A percentile compares a stretch with the other conserved stretches of the same genome.
Conservation (phyloP, 495 filamentous ascomycete genomes). For the Viridothelium virens region DNA sequence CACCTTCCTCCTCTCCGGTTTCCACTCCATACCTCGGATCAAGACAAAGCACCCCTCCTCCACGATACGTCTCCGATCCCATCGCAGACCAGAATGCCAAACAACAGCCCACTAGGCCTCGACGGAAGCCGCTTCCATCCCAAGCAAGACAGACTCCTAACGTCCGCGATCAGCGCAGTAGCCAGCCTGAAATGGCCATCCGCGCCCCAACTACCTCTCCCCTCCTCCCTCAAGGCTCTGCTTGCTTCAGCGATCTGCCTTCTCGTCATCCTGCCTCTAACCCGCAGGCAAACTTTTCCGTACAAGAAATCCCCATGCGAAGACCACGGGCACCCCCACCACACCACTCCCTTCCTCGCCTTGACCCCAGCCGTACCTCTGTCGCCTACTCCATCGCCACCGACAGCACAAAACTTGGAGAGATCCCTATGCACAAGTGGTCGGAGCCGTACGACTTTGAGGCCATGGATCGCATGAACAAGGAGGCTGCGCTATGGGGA, state of each 20-base stretch:
- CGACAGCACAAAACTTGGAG: constrained; percentile 38
- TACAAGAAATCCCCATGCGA: not conserved
- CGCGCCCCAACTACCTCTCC: not conserved
- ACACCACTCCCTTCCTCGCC: not conserved
- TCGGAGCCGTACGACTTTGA: constrained; percentile 30
- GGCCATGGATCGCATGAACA: constrained; percentile 30
- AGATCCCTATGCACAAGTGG: constrained; percentile 39
- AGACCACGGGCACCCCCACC: not conserved
- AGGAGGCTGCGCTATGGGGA: constrained; percentile 26
- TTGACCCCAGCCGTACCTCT: constrained; percentile 23
- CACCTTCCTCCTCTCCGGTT: not conserved
- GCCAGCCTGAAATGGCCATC: not conserved
- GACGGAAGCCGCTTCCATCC: not conserved
- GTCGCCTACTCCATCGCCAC: constrained; percentile 32
- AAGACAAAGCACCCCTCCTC: not conserved
- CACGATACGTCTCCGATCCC: not conserved
- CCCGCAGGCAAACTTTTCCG: not conserved
- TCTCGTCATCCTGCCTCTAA: not conserved
- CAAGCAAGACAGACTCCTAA: not conserved
- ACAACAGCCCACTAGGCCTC: not conserved
- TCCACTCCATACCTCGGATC: not conserved
- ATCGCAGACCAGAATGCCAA: not conserved
- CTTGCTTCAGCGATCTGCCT: not conserved
- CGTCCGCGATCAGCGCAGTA: not conserved
- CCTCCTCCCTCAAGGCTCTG: not conserved